These are phyloP conservation scores for Nakazawaea ernobii DNA, from an alignment of 805 yeast species.

Conservation along the genomic window DNA sequence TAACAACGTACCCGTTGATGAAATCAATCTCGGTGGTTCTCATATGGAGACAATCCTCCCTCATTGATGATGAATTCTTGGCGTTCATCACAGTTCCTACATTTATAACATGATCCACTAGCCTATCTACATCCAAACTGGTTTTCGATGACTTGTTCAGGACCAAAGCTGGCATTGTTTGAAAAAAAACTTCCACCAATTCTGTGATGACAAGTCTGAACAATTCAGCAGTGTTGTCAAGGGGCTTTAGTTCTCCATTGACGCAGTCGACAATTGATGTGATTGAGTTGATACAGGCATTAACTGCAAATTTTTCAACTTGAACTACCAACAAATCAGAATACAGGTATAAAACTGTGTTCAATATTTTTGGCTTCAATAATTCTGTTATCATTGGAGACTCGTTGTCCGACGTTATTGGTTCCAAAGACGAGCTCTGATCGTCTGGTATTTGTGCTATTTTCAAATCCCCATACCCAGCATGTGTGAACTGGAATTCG, in stretches of 20 bases:
- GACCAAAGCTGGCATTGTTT: slow-evolving; percentile 22
- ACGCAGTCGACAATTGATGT: slow-evolving; percentile 72
- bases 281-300: slow-evolving; percentile 78
- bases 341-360: slow-evolving; percentile 28
- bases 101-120: slow-evolving; percentile 24
- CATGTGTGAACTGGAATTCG: slow-evolving; percentile 51
- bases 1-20: slow-evolving; percentile 75
- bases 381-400: slow-evolving; percentile 20
- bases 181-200: slow-evolving; percentile 34
- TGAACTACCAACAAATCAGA: slow-evolving; percentile 49
- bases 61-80: slow-evolving; percentile 64
- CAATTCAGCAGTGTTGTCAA: slow-evolving; percentile 27
- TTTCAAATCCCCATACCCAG: slow-evolving; percentile 63
- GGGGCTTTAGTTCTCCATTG: slow-evolving; percentile 65
- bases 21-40: slow-evolving; percentile 72
- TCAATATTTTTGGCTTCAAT: slow-evolving; percentile 21
- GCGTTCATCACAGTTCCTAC: slow-evolving; percentile 21
- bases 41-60: slow-evolving; percentile 53
- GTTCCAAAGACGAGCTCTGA: no score
- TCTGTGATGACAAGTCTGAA: slow-evolving; percentile 40
- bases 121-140: slow-evolving; percentile 27
- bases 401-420: no score
- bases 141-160: slow-evolving; percentile 26
- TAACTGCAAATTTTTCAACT: slow-evolving; percentile 70
- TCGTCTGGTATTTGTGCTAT: slow-evolving; percentile 51